phyloP scores from a whole-genome alignment of 352 stramenopile species.

The Globisporangium nodosum region DNA sequence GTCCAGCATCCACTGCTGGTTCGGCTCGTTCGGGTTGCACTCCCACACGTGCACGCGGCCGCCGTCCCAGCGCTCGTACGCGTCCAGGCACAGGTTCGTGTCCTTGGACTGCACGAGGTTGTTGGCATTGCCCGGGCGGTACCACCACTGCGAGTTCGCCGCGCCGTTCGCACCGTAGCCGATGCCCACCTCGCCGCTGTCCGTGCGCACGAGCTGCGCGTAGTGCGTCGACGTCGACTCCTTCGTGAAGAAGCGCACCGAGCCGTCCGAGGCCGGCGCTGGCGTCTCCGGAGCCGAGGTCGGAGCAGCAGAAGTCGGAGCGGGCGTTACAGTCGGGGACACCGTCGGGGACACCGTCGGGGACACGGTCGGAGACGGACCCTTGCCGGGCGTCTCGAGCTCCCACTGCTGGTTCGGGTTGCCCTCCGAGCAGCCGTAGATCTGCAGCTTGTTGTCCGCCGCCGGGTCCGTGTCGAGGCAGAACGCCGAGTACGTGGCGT shows the following conservation, averaged over 20 bases:
- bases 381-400: slow-evolving; percentile 6
- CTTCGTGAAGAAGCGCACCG: slow-evolving; percentile 34
- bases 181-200: slow-evolving; percentile 17
- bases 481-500: slow-evolving; percentile 38
- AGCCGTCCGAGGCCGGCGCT: slow-evolving; percentile 17
- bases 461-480: slow-evolving; percentile 49
- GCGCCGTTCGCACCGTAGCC: slow-evolving; percentile 17
- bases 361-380: slow-evolving; percentile 3
- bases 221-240: slow-evolving; percentile 26
- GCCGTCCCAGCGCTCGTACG: slow-evolving; percentile 49
- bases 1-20: slow-evolving; percentile 42
- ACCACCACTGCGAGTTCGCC: slow-evolving; percentile 36
- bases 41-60: slow-evolving; percentile 37
- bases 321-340: slow-evolving; percentile 11
- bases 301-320: background rate
- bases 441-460: slow-evolving; percentile 48
- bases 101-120: slow-evolving; percentile 38
- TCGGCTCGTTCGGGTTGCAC: slow-evolving; percentile 30
- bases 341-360: slow-evolving; percentile 13
- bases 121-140: slow-evolving; percentile 29
- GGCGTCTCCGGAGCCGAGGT: slow-evolving; percentile 3
- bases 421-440: slow-evolving; percentile 46
- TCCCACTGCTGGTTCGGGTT: slow-evolving; percentile 58
- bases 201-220: slow-evolving; percentile 30
- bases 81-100: slow-evolving; percentile 49